Percentiles rank a stretch among this genome's conserved stretches.
phyloP scores from a whole-genome alignment of 169 alveolate species.

The Toxoplasma gondii region DNA sequence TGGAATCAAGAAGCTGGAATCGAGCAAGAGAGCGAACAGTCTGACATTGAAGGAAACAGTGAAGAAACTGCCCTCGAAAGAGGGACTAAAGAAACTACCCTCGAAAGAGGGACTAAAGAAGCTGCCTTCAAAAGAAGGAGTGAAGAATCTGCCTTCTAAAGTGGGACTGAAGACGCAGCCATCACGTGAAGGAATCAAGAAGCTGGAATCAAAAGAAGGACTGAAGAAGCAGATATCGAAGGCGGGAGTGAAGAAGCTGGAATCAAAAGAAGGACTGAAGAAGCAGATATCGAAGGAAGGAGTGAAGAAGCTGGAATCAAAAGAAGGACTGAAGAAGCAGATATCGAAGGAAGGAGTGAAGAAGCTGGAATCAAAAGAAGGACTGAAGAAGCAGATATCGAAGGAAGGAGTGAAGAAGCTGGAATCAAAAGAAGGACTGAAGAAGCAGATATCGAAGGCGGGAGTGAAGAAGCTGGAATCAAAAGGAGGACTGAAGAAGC shows the following conservation, averaged over 20 bases:
- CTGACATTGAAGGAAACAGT: background rate
- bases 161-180: background rate
- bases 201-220: background rate
- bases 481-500: background rate
- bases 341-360: background rate
- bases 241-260: background rate
- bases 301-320: background rate
- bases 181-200: background rate
- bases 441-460: background rate
- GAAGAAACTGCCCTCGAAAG: background rate
- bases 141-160: background rate
- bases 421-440: background rate
- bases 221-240: background rate
- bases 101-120: background rate
- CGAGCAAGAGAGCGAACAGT: too few species aligned
- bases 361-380: background rate
- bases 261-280: background rate
- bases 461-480: background rate
- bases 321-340: background rate
- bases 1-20: too few species aligned
- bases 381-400: background rate
- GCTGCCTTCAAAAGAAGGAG: background rate
- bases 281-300: background rate
- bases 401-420: background rate
- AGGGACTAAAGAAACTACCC: background rate